Evolutionary conservation across 805 yeast species (phyloP).

Genomic region (Yamadazyma sp.): DNA sequence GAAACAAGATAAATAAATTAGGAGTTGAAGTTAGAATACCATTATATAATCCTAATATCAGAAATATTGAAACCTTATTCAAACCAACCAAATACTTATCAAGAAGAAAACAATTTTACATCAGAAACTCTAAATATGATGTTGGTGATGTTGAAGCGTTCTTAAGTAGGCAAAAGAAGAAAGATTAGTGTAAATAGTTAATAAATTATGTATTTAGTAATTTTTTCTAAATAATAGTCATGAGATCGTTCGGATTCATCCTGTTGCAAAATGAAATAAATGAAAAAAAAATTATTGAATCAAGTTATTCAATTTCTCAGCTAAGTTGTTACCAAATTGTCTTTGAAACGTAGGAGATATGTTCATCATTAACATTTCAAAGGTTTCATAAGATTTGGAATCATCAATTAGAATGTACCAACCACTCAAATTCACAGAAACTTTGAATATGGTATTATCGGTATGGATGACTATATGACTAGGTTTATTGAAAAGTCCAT

Average conservation of each 20-base stretch:
- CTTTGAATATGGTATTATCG: conserved; percentile 13
- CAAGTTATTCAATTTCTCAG: conserved; percentile 15
- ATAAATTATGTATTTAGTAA: no score
- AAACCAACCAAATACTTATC: conserved; percentile 68
- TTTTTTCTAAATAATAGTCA: no score
- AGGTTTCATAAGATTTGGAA: conserved; percentile 22
- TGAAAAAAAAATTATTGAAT: no score
- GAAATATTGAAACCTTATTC: conserved; percentile 72
- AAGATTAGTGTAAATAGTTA: conserved; percentile 1
- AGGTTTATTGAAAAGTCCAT: background rate
- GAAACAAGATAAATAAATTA: conserved; percentile 78
- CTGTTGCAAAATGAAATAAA: no score
- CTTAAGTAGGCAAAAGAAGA: conserved; percentile 21
- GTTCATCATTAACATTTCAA: conserved; percentile 29
- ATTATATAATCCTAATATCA: conserved; percentile 73
- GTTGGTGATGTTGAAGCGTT: conserved; percentile 62
- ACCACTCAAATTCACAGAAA: conserved; percentile 26
- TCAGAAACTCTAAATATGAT: conserved; percentile 75
- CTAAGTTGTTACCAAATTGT: conserved; percentile 17
- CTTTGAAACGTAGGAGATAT: conserved; percentile 20
- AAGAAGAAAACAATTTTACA: conserved; percentile 86
- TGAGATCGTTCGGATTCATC: no score
- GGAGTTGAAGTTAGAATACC: conserved; percentile 85
- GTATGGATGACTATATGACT: conserved; percentile 13
- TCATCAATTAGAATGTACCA: conserved; percentile 23